Base-by-base conservation (phyloP, 768 basidiomycete species). In the Dendrothele bispora region DNA sequence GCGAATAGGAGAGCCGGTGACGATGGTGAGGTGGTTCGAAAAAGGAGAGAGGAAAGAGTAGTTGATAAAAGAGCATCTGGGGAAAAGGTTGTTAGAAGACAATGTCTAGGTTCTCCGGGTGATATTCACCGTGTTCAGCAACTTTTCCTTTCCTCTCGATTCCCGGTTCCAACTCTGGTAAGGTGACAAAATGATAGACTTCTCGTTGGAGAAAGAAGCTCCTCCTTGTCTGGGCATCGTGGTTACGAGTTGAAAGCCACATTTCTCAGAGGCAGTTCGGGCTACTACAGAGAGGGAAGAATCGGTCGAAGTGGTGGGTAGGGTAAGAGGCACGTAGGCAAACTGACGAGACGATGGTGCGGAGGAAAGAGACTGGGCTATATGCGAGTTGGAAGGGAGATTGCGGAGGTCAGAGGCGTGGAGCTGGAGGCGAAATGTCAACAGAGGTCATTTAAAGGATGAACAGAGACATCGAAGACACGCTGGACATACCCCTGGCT, bases 351-450 rank as follows among this genome's bases (percentile, higher is more conserved):
- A 70, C 2, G 76, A 82, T 0, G 80, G 69, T 3, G 86, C 69
- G 1, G 68, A 67, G 3, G 65, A 68, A 7, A 91, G 67, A 5
- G 68, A 58, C 20, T 64, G 68, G 5, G 76, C 67, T 17, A 90
- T 67, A 51, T 68, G 63, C 3, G 79, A 80, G 2, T 73, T 70
- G 8, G 79, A 68, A 5, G 78, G 63, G 20, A 90, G 78, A 7
- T 67, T 63, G 25, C 84, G 82, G 34, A 91, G 69, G 69, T 91
- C 88, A 17, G 86, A 83, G 21, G 86, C 83, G 56, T 86, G 88
- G 4, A 87, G 68, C 88, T 91, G 56, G 8, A 34, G 20, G 42
- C 55, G 51, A 26, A 52, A 25, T 29, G 46, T n/a, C n/a, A n/a
- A n/a, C n/a, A n/a, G n/a, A n/a, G n/a, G n/a, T n/a, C n/a, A n/a